phyloP scores from a whole-genome alignment of 768 basidiomycete species.

The Rubroboletus satanas region DNA sequence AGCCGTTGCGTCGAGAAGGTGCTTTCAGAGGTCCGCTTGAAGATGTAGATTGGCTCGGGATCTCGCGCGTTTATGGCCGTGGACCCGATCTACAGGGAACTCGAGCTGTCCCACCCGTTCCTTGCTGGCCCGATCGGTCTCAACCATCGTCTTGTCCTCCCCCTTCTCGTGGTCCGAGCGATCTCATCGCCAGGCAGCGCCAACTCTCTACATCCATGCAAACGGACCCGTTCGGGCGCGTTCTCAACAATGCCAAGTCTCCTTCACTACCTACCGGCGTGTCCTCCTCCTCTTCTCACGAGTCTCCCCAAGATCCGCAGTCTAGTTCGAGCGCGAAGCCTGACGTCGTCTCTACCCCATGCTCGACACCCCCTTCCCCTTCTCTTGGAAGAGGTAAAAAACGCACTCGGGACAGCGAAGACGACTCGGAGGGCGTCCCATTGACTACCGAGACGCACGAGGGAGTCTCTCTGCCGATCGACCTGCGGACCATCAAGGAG shows the following conservation, averaged over 20 bases:
- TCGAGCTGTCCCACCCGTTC: not conserved
- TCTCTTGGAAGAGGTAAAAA: slow-evolving; percentile 12
- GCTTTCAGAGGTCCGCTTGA: slow-evolving; percentile 15
- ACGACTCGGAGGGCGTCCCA: not conserved
- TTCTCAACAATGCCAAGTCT: not conserved
- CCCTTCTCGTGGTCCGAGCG: not conserved
- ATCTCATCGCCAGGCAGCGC: slow-evolving; percentile 10
- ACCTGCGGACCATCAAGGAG: not conserved
- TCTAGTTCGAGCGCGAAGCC: not conserved
- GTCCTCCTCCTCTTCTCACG: not conserved
- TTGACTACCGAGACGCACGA: not conserved
- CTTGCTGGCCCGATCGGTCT: slow-evolving; percentile 12
- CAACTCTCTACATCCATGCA: not conserved
- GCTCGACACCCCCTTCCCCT: slow-evolving; percentile 11
- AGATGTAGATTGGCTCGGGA: slow-evolving; percentile 2
- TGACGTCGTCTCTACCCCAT: not conserved
- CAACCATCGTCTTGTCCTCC: not conserved
- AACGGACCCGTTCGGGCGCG: slow-evolving; percentile 12
- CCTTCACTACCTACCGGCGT: not conserved
- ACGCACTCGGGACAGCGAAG: slow-evolving; percentile 12
- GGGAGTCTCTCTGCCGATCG: not conserved
- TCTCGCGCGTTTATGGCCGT: slow-evolving; percentile 13
- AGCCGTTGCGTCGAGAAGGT: slow-evolving; percentile 19
- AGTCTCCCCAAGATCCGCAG: not conserved
- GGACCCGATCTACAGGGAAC: not conserved